Evolutionary conservation across 2,329 filamentous ascomycete species (phyloP), one percentile per base, ranked within the genome.

Genomic region (Neonectria coccinea): DNA sequence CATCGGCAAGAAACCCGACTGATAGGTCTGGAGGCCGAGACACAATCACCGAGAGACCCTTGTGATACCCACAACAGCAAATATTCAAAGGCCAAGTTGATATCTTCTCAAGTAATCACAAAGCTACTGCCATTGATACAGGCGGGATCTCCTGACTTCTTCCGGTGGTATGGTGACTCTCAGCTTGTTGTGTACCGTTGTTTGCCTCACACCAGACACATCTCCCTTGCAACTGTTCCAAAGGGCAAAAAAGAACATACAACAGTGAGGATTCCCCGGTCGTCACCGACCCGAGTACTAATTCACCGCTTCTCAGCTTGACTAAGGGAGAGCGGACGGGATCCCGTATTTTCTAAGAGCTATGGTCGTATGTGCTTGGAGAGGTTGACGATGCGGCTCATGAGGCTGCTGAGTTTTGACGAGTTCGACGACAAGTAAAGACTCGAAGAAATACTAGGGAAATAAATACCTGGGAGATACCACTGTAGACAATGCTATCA

Each of bases 1-100:
- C 36, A 41, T 67, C 65, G 65, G 65, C 29, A 67, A 67, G 65
- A 67, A 67, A 41, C 42, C 65, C 65, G 65, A 55, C 54, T 16
- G 50, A 63, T 58, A 62, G 56, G 61, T 59, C 33, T 50, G 18
- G 36, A 51, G 20, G 45, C 56, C 61, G 61, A 59, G 44, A 44
- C 25, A 25, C 25, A 25, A 18, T 41, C 14, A 16, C 8, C 16
- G 11, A 29, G 11, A 29, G 27, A 33, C 9, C 16, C 27, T 50
- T n/a, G n/a, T 25, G 9, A 20, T 18, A 27, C 5, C 10, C 47
- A 14, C 47, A 5, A 9, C 9, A 7, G 27, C 47, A n/a, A 11
- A 9, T 31, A 22, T 29, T 47, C 22, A 48, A 25, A 48, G 44
- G 36, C 22, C 44, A 22, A 45, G 41, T 47, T 42, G 42, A 27